phyloP scores from a whole-genome alignment of 2,329 filamentous ascomycete species.

The Penicillium sp. region DNA sequence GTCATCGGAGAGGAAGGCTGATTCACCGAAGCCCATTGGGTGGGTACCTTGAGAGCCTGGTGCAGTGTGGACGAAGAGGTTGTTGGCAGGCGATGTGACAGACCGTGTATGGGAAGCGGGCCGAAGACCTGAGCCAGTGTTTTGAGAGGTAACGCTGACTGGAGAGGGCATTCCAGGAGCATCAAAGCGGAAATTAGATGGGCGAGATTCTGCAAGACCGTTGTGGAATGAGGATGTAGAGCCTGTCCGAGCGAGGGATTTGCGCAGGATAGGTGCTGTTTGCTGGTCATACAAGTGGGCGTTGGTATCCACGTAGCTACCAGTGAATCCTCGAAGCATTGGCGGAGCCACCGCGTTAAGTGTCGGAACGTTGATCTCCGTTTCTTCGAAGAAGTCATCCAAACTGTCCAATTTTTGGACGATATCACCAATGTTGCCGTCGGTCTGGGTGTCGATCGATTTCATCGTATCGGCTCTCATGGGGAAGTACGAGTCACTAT shows the following conservation, averaged over 20 bases:
- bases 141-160: constrained; percentile 50
- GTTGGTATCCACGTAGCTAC: constrained; percentile 68
- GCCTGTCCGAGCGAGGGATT: constrained; percentile 71
- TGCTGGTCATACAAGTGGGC: constrained; percentile 91
- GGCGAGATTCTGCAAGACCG: constrained; percentile 72
- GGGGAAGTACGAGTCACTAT: constrained; percentile 74
- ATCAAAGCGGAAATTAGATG: constrained; percentile 58
- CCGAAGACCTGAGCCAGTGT: constrained; percentile 44
- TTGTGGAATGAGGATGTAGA: constrained; percentile 80
- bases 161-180: constrained; percentile 41
- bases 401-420: constrained; percentile 76
- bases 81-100: constrained; percentile 73
- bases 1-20: constrained; percentile 72
- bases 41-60: constrained; percentile 53
- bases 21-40: constrained; percentile 46
- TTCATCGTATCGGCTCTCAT: constrained; percentile 89
- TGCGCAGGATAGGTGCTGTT: constrained; percentile 83
- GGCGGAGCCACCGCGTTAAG: constrained; percentile 37
- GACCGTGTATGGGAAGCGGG: constrained; percentile 77
- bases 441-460: constrained; percentile 68
- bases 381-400: constrained; percentile 79
- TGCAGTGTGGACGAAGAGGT: constrained; percentile 47
- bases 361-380: constrained; percentile 61
- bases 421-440: constrained; percentile 75
- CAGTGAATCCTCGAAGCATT: constrained; percentile 52